Evolutionary conservation across 306 rosid species (phyloP).

Genomic region (Senna tora): DNA sequence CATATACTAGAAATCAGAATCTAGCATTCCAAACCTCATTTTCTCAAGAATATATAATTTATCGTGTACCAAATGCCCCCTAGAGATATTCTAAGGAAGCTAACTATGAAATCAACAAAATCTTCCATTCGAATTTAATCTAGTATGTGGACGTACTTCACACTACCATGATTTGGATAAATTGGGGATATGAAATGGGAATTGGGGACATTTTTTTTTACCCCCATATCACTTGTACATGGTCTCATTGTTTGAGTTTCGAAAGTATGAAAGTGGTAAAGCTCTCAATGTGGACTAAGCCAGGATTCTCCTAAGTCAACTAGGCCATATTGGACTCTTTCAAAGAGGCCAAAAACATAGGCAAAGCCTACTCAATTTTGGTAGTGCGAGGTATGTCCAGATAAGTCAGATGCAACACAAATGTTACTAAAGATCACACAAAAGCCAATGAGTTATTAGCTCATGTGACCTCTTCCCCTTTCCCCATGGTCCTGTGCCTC

Average conservation of each 20-base stretch:
- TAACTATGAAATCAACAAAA: constrained; percentile 36
- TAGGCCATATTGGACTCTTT: too few relatives aligned
- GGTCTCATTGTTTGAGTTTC: background rate
- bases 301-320: too few relatives aligned
- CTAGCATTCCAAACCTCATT: background rate
- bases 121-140: constrained; percentile 28
- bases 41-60: background rate
- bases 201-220: background rate
- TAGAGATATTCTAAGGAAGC: constrained; percentile 37
- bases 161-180: background rate
- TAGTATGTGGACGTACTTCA: background rate
- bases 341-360: too few relatives aligned
- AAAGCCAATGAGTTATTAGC: too few relatives aligned
- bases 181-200: background rate
- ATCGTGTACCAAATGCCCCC: background rate
- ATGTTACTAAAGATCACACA: too few relatives aligned
- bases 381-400: too few relatives aligned
- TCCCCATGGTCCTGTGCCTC: too few relatives aligned
- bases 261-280: too few relatives aligned
- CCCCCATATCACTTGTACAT: background rate
- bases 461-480: too few relatives aligned
- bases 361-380: too few relatives aligned
- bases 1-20: background rate
- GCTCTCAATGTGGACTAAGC: too few relatives aligned
- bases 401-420: too few relatives aligned